Evolutionary conservation across 2,329 filamentous ascomycete genomes (phyloP).

Genomic region (Diplodia sapinea): DNA sequence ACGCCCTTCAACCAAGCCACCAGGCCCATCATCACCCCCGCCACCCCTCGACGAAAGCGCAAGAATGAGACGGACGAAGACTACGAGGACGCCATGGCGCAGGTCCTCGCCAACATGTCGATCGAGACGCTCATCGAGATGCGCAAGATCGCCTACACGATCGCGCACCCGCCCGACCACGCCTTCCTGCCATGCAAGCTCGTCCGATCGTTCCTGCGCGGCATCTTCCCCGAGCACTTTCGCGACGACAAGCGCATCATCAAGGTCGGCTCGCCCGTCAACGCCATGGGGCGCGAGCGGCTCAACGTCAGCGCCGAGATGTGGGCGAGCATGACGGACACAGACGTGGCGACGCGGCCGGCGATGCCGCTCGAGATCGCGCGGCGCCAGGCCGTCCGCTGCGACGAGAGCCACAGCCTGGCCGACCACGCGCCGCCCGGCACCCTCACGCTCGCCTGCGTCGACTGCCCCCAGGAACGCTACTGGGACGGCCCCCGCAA

Average conservation of each 20-base stretch:
- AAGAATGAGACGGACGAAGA: background rate
- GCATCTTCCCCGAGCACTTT: background rate
- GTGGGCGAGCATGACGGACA: background rate
- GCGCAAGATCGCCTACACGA: background rate
- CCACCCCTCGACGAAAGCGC: background rate
- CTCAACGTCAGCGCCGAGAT: background rate
- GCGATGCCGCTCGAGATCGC: background rate
- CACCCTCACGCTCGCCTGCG: background rate
- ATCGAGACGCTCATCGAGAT: background rate
- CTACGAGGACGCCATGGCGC: no score
- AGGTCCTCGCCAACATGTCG: no score
- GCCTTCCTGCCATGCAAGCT: background rate
- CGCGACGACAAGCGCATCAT: background rate
- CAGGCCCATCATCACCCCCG: no score
- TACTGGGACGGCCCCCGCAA: no score
- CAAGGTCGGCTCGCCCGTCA: background rate
- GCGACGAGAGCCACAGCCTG: conserved; percentile 13
- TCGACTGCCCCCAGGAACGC: background rate
- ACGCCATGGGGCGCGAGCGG: background rate
- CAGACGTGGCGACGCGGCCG: background rate
- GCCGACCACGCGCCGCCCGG: background rate
- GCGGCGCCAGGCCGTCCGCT: conserved; percentile 2
- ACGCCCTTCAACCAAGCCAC: no score
- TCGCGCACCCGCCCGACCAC: background rate
- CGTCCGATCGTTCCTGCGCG: background rate